phyloP scores from a whole-genome alignment of 2,329 filamentous ascomycete species.

The Phyllosticta citribraziliensis region DNA sequence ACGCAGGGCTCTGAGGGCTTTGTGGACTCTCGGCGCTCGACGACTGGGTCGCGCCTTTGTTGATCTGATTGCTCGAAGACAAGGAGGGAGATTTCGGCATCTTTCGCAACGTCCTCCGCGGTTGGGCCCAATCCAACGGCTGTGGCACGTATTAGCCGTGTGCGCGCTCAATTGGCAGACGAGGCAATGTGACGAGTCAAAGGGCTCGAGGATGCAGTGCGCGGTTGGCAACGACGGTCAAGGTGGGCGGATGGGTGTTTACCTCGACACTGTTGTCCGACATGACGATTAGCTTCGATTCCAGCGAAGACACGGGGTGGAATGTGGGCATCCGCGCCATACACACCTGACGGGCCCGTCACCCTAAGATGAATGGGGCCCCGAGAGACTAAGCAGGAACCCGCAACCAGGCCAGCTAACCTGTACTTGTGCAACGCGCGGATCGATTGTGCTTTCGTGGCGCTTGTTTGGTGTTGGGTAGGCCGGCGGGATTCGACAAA shows the following conservation, averaged over 20 bases:
- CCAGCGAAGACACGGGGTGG: slow-evolving; percentile 1
- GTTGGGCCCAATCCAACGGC: slow-evolving; percentile 12
- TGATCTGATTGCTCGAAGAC: slow-evolving; percentile 24
- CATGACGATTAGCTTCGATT: slow-evolving; percentile 9
- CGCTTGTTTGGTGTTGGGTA: slow-evolving; percentile 8
- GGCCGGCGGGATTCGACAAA: slow-evolving; percentile 8
- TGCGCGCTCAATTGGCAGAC: slow-evolving; percentile 3
- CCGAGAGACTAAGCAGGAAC: slow-evolving; percentile 8
- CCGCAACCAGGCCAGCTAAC: slow-evolving; percentile 5
- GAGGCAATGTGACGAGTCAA: slow-evolving; percentile 7
- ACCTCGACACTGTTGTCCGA: slow-evolving; percentile 9
- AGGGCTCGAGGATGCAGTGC: neutral
- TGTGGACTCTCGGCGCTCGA: slow-evolving; percentile 18
- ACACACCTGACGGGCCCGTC: slow-evolving; percentile 9
- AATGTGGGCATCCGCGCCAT: slow-evolving; percentile 4
- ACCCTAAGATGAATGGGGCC: slow-evolving; percentile 8
- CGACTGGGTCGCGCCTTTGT: slow-evolving; percentile 17
- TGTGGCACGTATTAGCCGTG: slow-evolving; percentile 9
- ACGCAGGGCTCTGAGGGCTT: slow-evolving; percentile 25
- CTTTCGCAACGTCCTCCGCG: slow-evolving; percentile 23
- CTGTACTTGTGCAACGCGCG: slow-evolving; percentile 7
- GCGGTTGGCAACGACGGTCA: neutral
- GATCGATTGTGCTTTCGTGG: slow-evolving; percentile 7
- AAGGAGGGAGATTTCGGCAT: slow-evolving; percentile 31
- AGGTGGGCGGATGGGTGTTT: neutral